Base-by-base conservation (phyloP, 768 basidiomycete genomes). In the Lentinula boryana region DNA sequence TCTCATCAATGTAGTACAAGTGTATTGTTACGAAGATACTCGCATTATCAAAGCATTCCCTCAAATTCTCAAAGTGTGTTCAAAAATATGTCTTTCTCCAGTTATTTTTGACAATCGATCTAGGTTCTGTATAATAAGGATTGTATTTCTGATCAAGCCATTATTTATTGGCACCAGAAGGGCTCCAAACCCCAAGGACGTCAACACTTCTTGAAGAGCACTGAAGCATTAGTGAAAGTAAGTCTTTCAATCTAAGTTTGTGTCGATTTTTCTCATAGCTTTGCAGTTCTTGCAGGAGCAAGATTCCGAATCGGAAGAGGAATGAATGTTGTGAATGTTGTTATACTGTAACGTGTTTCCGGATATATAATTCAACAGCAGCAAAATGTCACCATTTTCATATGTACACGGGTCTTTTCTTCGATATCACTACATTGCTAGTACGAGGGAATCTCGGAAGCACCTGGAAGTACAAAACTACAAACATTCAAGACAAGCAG, bases 161-260 rank as follows among this genome's bases (percentile, higher is more conserved):
- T 99, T 69, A 89, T 98, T 62, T 98, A 97, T 74, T 99, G 96
- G 96, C 80, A 93, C 75, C 88, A 92, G 76, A 99, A 99, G 76
- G 96, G 97, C 56, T 90, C 95, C 52, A 97, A 94, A 75, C 85
- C 93, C 0, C 93, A 98, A 73, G 96, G 95, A 53, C 87, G 89
- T 69, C 94, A 97, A 73, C 91, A 95, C 72, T 98, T 99, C 81
- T 76, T 98, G 66, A 95, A 93, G 76, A 85, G 80, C 61, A 89
- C 93, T 0, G 91, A 91, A 69, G 70, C 91, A 16, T 80, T 98
- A 41, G 95, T 98, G 70, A 96, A 97, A 83, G 95, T 86, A 68
- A 54, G 74, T 69, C 50, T 54, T 33, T 8, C 8, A 43, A 27
- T 36, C 12, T 43, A 13, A 31, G 5, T 18, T 33, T 23, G 23